Evolutionary conservation across 1,284 basidiomycete species (phyloP), one percentile per base, ranked within the genome.

Genomic region (Rhodofomes roseus): DNA sequence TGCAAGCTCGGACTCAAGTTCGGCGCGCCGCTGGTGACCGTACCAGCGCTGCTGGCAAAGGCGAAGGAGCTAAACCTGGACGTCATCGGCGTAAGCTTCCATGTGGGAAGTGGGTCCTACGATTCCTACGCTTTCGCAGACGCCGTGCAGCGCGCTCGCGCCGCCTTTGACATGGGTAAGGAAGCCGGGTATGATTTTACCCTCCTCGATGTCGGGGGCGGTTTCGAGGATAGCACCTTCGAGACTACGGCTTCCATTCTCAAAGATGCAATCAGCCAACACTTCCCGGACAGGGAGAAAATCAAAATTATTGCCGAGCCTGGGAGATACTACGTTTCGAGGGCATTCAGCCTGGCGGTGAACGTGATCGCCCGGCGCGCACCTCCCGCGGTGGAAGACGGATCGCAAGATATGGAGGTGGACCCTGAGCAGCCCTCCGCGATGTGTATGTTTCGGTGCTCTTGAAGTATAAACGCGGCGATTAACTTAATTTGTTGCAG

Each of bases 1-100:
- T 98, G 96, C 74, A 89, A 93, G 41, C 87, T 99, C 50, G 95
- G 96, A 2, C 86, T 95, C 75, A 99, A 99, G 77, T 99, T 96
- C 66, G 97, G 97, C n/a, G 95, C 96, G 0, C 89, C 95, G 1
- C 82, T 99, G 36, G 81, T 81, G 37, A 83, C 87, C 16, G 95
- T 98, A 25, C 92, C 92, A 2, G 82, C 80, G 7, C 82, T 99
- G 27, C 81, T 99, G 50, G 76, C 80, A 18, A 91, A 89, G 67
- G 97, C 96, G 0, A 82, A 81, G 65, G 87, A 92, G 70, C 82
- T 98, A 37, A 78, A 81, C 25, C 81, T 99, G 56, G 84, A 96
- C 70, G 93, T 99, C 56, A 82, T 98, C 54, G 97, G 97, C 37
- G 93, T 98, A 56, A 94, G 90, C 71, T 99, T 99, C 85, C 97